Evolutionary conservation across 768 basidiomycete genomes (phyloP), one percentile per base, ranked within the genome.

Genomic region (Strobilomyces dryophilus): DNA sequence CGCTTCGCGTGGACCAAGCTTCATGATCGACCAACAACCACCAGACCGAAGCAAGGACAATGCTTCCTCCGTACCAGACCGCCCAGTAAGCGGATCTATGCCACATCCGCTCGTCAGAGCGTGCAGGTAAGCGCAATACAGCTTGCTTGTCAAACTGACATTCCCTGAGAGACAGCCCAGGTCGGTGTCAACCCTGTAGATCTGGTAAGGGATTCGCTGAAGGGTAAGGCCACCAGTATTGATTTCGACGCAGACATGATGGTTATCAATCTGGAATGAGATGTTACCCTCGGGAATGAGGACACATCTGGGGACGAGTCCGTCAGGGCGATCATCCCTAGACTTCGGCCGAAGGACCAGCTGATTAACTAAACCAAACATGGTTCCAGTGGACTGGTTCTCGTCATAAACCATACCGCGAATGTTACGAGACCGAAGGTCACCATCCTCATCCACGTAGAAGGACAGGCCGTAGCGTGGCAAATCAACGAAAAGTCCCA

Each of bases 391-490:
- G 1, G 69, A 76, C 49, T 80, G 80, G 35, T 64, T 47, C 3
- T 47, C 2, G 49, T 79, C 76, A 15, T 79, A 64, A 11, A 74
- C 61, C 69, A 76, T 77, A 24, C 64, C 68, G 14, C 71, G 71
- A 26, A 77, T 63, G 37, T 76, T 76, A 14, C 51, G 64, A 36
- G 73, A 79, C 52, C 74, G 72, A 18, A 80, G 58, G 20, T 43
- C 42, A 3, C 26, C 42, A 4, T 43, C 42, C 17, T 43, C 27
- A 29, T 43, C 42, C 5, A 43, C 15, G 45, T 69, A 71, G 47
- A 81, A 80, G 1, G 69, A 65, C 14, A 80, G 59, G 2, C 65
- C 60, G 45, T 73, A 74, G n/a, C 76, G 74, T 29, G 76, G 77
- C 7, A 80, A 59, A 0, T 61, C 52, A 35, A 72, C 63, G 1